Percentiles rank a stretch among this genome's conserved stretches.
Conservation (phyloP, 768 basidiomycete genomes). For the Boletellus ananas region DNA sequence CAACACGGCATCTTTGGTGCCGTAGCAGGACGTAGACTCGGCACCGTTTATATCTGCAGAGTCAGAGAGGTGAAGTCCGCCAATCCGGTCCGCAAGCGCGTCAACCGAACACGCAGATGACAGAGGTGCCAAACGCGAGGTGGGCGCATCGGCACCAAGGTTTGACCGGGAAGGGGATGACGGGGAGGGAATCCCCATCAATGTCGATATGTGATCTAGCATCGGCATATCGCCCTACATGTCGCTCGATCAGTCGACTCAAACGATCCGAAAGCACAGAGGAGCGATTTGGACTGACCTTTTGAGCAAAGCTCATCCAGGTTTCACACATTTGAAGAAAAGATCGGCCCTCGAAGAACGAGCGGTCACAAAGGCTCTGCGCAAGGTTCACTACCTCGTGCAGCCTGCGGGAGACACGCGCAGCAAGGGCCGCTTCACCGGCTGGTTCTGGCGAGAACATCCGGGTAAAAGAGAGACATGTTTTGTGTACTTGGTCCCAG, state of each 20-base stretch:
- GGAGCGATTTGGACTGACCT: constrained; percentile 37
- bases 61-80: constrained; percentile 19
- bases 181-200: constrained; percentile 32
- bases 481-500: constrained; percentile 65
- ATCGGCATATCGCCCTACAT: constrained; percentile 45
- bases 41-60: not conserved
- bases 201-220: constrained; percentile 44
- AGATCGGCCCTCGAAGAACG: constrained; percentile 46
- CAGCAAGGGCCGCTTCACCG: constrained; percentile 20
- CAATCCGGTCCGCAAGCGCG: constrained; percentile 13
- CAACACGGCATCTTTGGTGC: constrained; percentile 15
- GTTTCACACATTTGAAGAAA: constrained; percentile 68
- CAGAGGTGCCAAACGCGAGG: not conserved
- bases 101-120: constrained; percentile 16
- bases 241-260: not conserved
- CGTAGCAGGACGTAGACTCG: not conserved
- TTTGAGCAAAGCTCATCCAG: constrained; percentile 65
- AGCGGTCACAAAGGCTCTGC: constrained; percentile 33
- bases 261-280: not conserved
- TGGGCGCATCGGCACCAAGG: not conserved
- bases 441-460: constrained; percentile 14
- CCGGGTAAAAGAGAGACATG: constrained; percentile 36
- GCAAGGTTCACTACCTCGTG: constrained; percentile 41
- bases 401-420: constrained; percentile 42
- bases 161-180: constrained; percentile 4